These are phyloP conservation scores for Jaapia argillacea DNA, from an alignment of 768 basidiomycete genomes.

Conservation along the genomic window DNA sequence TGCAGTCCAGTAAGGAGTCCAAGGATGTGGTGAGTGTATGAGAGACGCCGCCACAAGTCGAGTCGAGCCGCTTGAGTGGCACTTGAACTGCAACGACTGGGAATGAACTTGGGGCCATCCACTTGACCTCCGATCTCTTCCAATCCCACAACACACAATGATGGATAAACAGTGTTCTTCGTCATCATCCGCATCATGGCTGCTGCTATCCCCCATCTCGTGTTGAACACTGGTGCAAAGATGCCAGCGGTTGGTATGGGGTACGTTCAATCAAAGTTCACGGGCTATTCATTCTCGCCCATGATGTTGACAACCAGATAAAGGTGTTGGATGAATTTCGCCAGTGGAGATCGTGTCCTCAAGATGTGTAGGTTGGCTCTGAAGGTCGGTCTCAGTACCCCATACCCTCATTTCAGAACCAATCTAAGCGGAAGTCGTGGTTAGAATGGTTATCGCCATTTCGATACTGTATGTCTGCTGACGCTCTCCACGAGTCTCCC, in stretches of 20 bases:
- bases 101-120: too few species aligned
- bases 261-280: conserved; percentile 1
- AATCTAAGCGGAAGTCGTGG: background rate
- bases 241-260: conserved; percentile 6
- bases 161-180: too few species aligned
- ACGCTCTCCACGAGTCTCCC: background rate
- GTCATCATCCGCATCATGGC: background rate
- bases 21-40: too few species aligned
- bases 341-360: background rate
- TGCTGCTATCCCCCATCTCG: conserved; percentile 3
- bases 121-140: too few species aligned
- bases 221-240: conserved; percentile 5
- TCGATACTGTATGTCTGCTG: background rate
- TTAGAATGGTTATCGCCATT: background rate
- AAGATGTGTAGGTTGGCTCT: conserved; percentile 12
- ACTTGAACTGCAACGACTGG: too few species aligned
- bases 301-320: background rate
- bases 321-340: background rate
- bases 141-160: too few species aligned
- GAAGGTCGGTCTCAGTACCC: conserved; percentile 3
- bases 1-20: too few species aligned
- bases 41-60: too few species aligned
- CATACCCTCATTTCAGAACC: too few species aligned
- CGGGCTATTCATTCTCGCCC: background rate
- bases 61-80: too few species aligned